Base-by-base conservation (phyloP, 148 eudicot species). In the Chenopodium suecicum region DNA sequence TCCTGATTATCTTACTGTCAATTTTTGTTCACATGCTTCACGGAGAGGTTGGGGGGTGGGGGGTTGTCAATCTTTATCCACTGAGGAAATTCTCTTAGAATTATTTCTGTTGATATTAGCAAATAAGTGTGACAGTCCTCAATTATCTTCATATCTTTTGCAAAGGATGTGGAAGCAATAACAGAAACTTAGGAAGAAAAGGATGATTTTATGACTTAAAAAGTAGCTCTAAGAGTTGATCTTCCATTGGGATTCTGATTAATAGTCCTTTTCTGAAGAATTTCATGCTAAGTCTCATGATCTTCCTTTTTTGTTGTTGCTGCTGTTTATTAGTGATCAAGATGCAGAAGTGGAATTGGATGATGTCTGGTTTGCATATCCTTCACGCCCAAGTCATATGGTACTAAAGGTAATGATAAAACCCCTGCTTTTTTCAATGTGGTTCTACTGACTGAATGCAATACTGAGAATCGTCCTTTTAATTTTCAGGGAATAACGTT, bases 351-450 rank as follows among this genome's bases (percentile, higher is more conserved):
- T 95, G 54, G 90, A 85, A 79, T 73, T 95, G 80, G 91, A 95
- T 84, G 95, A 95, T 88, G 97, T 95, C 78, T 93, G 95, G 95
- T 95, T 95, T 84, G 88, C 95, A 31, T 95, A 95, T 86, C 98
- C 98, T 83, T 95, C 98, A 5, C 93, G 98, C 14, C 98, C 98
- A 32, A 88, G 79, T 83, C 87, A 90, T 81, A 93, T 88, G 92
- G 94, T 95, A 70, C 95, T 95, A 78, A 93, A 93, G 94, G 98
- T 95, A 88, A 65, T 69, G 46, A 44, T 58, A 25, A 23, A 63
- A 32, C 58, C 32, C 32, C 22, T n/a, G 44, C 68, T 37, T 67
- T 69, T 13, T 69, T 78, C n/a, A 25, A 54, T 62, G 48, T 70
- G 31, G 27, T 75, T 50, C 73, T 81, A 32, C 50, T 63, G 16